Evolutionary conservation across 2,329 filamentous ascomycete species (phyloP).

Genomic region (Cladophialophora carrionii): DNA sequence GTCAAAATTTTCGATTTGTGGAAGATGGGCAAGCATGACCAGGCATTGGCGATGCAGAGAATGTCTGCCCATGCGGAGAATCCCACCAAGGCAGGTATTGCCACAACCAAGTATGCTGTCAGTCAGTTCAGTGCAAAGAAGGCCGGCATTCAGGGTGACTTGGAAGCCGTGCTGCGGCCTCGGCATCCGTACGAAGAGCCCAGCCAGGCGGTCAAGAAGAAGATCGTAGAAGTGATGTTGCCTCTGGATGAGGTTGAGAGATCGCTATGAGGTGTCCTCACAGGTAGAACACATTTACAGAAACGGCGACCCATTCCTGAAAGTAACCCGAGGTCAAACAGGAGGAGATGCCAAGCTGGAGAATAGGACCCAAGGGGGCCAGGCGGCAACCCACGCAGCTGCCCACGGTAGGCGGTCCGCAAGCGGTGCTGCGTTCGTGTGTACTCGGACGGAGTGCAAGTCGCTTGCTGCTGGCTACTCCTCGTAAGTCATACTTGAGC

Average conservation of each 20-base stretch:
- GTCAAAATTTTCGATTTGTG: conserved; percentile 78
- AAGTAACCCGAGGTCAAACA: background rate
- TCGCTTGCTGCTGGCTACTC: background rate
- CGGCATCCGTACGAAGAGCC: conserved; percentile 63
- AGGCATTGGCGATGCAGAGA: conserved; percentile 76
- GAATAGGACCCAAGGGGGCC: background rate
- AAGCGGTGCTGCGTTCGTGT: no score
- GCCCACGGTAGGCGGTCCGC: no score
- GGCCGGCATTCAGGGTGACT: conserved; percentile 56
- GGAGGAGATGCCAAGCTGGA: background rate
- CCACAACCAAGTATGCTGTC: conserved; percentile 53
- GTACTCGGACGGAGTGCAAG: background rate
- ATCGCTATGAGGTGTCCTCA: conserved; percentile 13
- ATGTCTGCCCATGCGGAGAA: conserved; percentile 64
- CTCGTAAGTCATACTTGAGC: background rate
- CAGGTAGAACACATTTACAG: background rate
- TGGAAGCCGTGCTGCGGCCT: conserved; percentile 60
- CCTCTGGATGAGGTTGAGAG: conserved; percentile 30
- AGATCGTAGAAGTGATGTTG: conserved; percentile 45
- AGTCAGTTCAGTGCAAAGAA: conserved; percentile 49
- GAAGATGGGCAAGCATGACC: conserved; percentile 70
- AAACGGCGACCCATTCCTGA: background rate
- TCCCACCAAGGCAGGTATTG: conserved; percentile 56
- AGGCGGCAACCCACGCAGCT: background rate
- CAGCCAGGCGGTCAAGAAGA: conserved; percentile 50